Base-by-base conservation (phyloP, 1,139 yeast genomes). In the Yamadazyma conglobata region DNA sequence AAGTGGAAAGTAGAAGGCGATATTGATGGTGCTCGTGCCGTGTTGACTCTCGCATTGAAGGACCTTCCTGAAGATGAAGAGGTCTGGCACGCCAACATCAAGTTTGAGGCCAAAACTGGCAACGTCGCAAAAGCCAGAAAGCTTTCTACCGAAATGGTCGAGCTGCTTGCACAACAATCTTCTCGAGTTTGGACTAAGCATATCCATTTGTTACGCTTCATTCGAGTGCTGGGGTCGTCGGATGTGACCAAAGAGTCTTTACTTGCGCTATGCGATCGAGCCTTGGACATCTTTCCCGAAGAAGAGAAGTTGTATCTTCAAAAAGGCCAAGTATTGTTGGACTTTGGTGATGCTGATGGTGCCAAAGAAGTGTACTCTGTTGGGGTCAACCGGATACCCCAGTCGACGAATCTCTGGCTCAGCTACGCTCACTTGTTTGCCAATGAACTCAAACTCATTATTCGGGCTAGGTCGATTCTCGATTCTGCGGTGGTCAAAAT, bases 31-130 rank as follows among this genome's bases (percentile, higher is more conserved):
- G 85, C 95, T 0, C 60, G 81, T 33, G 46, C 50, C 0, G 70
- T 85, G 2, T 56, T 87, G 5, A 48, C 58, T 4, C 54, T 63
- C 8, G 83, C 84, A 0, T 52, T 73, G 25, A 47, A 60, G 4
- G 36, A 24, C 1, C 38, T 50, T 4, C 73, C 79, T 1, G 43
- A 58, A 0, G 67, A 63, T 37, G 79, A 76, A 38, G 73, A 69
- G 13, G 54, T 87, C 5, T 81, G 89, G 87, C 58, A 80, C 27
- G 93, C 93, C 0, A 70, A 79, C 11, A 63, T 83, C 15, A 80
- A 84, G 40, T 56, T 87, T 23, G 86, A 84, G 37, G 58, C 58
- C 23, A 70, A 60, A 25, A 62, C 58, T 13, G 46, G 35, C 6
- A 49, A 69, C 20, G 57, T 49, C 28, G 59, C 58, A 0, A 47